A percentile compares a stretch with the other conserved stretches of the same genome.
phyloP scores from a whole-genome alignment of 495 filamentous ascomycete species.

The Aspergillus asperescens region DNA sequence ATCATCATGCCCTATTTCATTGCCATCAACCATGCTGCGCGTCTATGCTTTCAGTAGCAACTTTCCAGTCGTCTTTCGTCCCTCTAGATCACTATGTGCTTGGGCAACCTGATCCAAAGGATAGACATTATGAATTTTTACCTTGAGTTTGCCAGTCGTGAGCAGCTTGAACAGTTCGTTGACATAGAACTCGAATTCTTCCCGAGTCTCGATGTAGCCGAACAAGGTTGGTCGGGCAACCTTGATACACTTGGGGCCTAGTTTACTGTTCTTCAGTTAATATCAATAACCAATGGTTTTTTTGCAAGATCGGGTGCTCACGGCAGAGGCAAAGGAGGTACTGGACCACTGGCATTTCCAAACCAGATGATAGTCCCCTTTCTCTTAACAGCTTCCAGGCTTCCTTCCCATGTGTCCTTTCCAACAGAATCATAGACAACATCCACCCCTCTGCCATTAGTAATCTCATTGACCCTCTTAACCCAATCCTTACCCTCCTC shows the following conservation, averaged over 20 bases:
- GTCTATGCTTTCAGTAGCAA: slow-evolving; percentile 35
- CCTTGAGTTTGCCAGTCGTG: slow-evolving; percentile 59
- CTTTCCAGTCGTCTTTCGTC: slow-evolving; percentile 81
- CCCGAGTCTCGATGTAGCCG: slow-evolving; percentile 67
- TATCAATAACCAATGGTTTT: neutral
- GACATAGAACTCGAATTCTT: slow-evolving; percentile 68
- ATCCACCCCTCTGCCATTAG: slow-evolving; percentile 61
- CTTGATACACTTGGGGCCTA: slow-evolving; percentile 77
- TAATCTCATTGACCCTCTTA: slow-evolving; percentile 62
- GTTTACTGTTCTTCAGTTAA: slow-evolving; percentile 27
- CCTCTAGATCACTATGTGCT: slow-evolving; percentile 78
- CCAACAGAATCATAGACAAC: slow-evolving; percentile 91
- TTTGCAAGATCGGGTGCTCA: slow-evolving; percentile 31
- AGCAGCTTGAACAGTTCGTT: slow-evolving; percentile 72
- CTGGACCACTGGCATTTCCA: slow-evolving; percentile 83
- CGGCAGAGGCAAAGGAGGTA: slow-evolving; percentile 66
- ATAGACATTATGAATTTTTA: slow-evolving; percentile 76
- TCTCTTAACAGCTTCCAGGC: slow-evolving; percentile 67
- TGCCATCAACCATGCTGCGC: neutral
- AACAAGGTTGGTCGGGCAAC: slow-evolving; percentile 70
- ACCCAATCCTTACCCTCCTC: slow-evolving; percentile 64
- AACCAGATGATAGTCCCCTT: slow-evolving; percentile 85
- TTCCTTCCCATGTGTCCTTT: slow-evolving; percentile 77
- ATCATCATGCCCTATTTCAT: neutral
- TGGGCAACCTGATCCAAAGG: slow-evolving; percentile 67